Evolutionary conservation across 2,329 filamentous ascomycete genomes (phyloP).

Genomic region (Penicillium sp.): DNA sequence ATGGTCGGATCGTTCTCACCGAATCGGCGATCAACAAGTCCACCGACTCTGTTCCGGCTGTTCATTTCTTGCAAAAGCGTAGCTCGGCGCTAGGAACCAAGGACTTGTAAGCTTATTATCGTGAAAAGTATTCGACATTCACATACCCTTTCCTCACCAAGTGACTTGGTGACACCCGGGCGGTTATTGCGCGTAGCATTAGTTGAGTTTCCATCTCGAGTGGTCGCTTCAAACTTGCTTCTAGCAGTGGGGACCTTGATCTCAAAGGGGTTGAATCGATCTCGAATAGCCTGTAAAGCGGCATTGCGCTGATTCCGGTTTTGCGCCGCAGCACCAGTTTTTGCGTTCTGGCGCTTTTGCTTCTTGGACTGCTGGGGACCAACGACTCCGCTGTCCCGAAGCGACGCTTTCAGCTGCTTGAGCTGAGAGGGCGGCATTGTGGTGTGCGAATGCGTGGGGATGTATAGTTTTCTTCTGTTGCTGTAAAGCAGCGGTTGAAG

Average conservation of each 20-base stretch:
- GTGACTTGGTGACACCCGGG: constrained; percentile 80
- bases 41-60: constrained; percentile 83
- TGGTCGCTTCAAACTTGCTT: constrained; percentile 83
- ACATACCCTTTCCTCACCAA: constrained; percentile 78
- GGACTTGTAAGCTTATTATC: constrained; percentile 7
- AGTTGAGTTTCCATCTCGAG: constrained; percentile 53
- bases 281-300: constrained; percentile 81
- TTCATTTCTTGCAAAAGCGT: constrained; percentile 90
- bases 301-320: constrained; percentile 75
- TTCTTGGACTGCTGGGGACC: constrained; percentile 95
- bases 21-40: constrained; percentile 88
- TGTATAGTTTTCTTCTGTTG: neutral
- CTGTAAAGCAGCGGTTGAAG: constrained; percentile 14
- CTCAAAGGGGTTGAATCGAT: constrained; percentile 98
- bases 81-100: constrained; percentile 62
- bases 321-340: constrained; percentile 66
- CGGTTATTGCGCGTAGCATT: constrained; percentile 62
- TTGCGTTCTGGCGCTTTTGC: constrained; percentile 74
- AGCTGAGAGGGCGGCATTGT: constrained; percentile 93
- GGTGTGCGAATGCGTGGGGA: constrained; percentile 11
- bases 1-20: constrained; percentile 94
- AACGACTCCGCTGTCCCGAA: constrained; percentile 84
- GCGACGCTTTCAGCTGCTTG: constrained; percentile 88
- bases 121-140: constrained; percentile 1
- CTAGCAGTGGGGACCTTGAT: constrained; percentile 76